A percentile compares a stretch with the other conserved stretches of the same genome.
Conservation (phyloP, 208 protist species). For the Wallacemonas sp. region DNA sequence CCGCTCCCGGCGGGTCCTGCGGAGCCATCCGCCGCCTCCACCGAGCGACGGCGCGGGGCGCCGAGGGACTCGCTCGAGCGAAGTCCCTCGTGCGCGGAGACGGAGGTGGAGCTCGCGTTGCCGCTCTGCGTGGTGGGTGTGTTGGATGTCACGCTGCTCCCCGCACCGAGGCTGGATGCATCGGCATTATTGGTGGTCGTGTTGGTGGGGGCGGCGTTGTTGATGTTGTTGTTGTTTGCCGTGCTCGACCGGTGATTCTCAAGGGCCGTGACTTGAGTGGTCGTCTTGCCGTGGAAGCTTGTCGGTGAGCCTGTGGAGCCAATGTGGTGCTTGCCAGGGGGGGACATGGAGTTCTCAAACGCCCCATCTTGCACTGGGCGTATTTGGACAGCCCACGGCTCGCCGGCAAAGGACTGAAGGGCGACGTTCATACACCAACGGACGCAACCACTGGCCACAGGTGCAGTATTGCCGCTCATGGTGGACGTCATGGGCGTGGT, state of each 20-base stretch:
- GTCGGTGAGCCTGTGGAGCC: not conserved
- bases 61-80: not conserved
- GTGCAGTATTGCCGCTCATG: slow-evolving; percentile 11
- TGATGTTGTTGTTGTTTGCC: not conserved
- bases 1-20: too few relatives aligned
- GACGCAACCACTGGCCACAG: slow-evolving; percentile 39
- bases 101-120: not conserved
- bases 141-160: not conserved
- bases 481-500: slow-evolving; percentile 8
- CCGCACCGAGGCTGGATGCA: not conserved
- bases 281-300: slow-evolving; percentile 25
- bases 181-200: not conserved
- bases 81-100: not conserved
- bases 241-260: slow-evolving; percentile 4
- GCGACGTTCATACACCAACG: slow-evolving; percentile 82
- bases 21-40: not conserved
- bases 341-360: not conserved
- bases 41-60: not conserved
- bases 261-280: not conserved
- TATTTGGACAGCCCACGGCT: slow-evolving; percentile 70
- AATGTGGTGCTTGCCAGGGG: not conserved
- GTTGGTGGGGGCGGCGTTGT: too few relatives aligned
- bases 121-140: not conserved
- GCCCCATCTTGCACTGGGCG: slow-evolving; percentile 17
- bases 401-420: slow-evolving; percentile 72